Base-by-base conservation (phyloP, 371 early-diverging fungal genomes). In the Mortierella sp. region DNA sequence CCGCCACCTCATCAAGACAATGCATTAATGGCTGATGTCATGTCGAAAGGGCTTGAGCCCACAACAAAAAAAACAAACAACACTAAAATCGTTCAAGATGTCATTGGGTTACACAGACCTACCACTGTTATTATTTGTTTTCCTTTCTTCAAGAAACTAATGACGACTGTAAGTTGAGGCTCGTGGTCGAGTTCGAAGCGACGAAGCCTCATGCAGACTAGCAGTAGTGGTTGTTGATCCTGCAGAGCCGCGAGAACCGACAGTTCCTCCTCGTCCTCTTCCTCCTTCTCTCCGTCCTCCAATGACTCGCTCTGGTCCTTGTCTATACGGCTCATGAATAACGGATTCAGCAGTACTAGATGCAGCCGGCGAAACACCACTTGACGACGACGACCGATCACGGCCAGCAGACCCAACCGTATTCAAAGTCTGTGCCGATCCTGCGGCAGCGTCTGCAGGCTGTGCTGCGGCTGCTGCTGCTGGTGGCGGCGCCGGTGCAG, bases 171-270 rank as follows among this genome's bases (percentile, higher is more conserved):
- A 68, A 38, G 68, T 41, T 44, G 75, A 72, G 8, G 75, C 44
- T 24, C 70, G 14, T n/a, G 77, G 70, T 51, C 71, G 73, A 55
- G 76, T 74, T 43, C 81, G 54, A 54, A 73, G 56, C 29, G 73
- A 73, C 8, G 76, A 43, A 35, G 44, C 44, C 32, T 75, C 72
- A 29, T n/a, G 44, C 46, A 56, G 43, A 56, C 32, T 41, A 43
- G 58, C 54, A 24, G 24, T 43, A 44, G 43, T 27, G 27, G 60
- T 38, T 3, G 43, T n/a, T 43, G 74, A n/a, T 27, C 43, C 74
- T 58, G 58, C 27, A 16, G 58, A 74, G 27, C 58, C 74, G 27
- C 27, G 27, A 55, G 74, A 74, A 8, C 74, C 74, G 14, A 58
- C 43, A 68, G n/a, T n/a, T 43, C 51, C 49, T 43, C 63, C 46